A percentile compares a stretch with the other conserved stretches of the same genome.
These are phyloP conservation scores for Dendrothele bispora DNA, from an alignment of 768 basidiomycete genomes.

Conservation along the genomic window DNA sequence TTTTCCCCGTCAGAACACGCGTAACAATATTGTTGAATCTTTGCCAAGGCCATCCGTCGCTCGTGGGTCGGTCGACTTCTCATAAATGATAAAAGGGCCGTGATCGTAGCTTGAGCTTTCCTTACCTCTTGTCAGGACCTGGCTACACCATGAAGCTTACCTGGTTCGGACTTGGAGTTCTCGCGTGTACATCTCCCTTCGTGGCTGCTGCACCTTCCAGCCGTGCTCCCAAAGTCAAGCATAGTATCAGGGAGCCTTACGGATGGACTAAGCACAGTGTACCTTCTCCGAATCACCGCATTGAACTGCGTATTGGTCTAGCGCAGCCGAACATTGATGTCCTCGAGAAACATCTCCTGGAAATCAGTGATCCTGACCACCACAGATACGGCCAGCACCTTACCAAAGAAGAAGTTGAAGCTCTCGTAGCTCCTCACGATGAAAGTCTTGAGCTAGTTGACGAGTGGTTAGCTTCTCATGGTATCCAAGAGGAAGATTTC, in stretches of 20 bases:
- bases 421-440: slow-evolving; percentile 38
- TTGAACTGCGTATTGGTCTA: slow-evolving; percentile 39
- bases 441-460: slow-evolving; percentile 37
- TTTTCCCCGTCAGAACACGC: no score
- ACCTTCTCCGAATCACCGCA: slow-evolving; percentile 24
- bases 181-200: neutral
- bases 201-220: neutral
- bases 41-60: no score
- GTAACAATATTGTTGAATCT: no score
- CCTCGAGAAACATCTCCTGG: slow-evolving; percentile 32
- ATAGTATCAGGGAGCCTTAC: slow-evolving; percentile 17
- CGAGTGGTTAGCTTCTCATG: slow-evolving; percentile 45
- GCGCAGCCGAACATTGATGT: slow-evolving; percentile 27
- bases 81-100: no score
- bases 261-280: slow-evolving; percentile 30
- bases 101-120: neutral
- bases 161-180: neutral
- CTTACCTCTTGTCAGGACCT: neutral
- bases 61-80: no score
- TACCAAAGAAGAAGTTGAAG: slow-evolving; percentile 44
- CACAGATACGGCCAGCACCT: slow-evolving; percentile 33
- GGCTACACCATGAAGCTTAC: neutral
- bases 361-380: slow-evolving; percentile 32
- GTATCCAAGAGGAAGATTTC: slow-evolving; percentile 27
- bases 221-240: slow-evolving; percentile 5